A percentile compares a stretch with the other conserved stretches of the same genome.
These are phyloP conservation scores for Zygoascus sp. DNA, from an alignment of 1,139 yeast genomes.

Conservation along the genomic window DNA sequence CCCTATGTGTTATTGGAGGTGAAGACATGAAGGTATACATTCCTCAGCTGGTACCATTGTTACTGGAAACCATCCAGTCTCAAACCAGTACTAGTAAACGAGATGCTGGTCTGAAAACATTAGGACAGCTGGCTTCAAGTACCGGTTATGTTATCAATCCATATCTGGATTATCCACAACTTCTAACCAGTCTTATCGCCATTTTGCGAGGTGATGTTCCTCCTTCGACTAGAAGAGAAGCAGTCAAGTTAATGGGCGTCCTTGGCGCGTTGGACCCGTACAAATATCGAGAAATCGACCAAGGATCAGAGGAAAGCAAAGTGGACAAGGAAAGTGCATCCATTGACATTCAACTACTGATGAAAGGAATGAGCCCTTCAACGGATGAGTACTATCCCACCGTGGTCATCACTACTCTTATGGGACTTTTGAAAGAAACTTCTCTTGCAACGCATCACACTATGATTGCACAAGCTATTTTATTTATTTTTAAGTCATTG, in stretches of 20 bases:
- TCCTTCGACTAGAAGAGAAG: slow-evolving; percentile 70
- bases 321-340: slow-evolving; percentile 72
- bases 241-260: slow-evolving; percentile 84
- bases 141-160: slow-evolving; percentile 97
- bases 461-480: slow-evolving; percentile 84
- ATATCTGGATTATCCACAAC: slow-evolving; percentile 80
- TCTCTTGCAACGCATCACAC: slow-evolving; percentile 85
- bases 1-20: slow-evolving; percentile 81
- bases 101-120: slow-evolving; percentile 81
- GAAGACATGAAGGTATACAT: slow-evolving; percentile 74
- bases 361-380: slow-evolving; percentile 93
- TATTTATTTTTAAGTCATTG: slow-evolving; percentile 82
- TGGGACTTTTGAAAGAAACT: slow-evolving; percentile 79
- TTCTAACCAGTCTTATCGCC: slow-evolving; percentile 73
- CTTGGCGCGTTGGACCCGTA: slow-evolving; percentile 97
- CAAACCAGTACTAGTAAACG: slow-evolving; percentile 74
- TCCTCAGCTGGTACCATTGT: slow-evolving; percentile 75
- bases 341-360: slow-evolving; percentile 79
- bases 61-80: slow-evolving; percentile 84
- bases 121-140: slow-evolving; percentile 85
- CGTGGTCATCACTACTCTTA: slow-evolving; percentile 79
- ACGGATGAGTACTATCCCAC: slow-evolving; percentile 94
- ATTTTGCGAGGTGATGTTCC: slow-evolving; percentile 79
- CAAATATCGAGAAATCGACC: slow-evolving; percentile 87
- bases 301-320: slow-evolving; percentile 52